Evolutionary conservation across 2,329 filamentous ascomycete genomes (phyloP).

Genomic region (Nemania abortiva): DNA sequence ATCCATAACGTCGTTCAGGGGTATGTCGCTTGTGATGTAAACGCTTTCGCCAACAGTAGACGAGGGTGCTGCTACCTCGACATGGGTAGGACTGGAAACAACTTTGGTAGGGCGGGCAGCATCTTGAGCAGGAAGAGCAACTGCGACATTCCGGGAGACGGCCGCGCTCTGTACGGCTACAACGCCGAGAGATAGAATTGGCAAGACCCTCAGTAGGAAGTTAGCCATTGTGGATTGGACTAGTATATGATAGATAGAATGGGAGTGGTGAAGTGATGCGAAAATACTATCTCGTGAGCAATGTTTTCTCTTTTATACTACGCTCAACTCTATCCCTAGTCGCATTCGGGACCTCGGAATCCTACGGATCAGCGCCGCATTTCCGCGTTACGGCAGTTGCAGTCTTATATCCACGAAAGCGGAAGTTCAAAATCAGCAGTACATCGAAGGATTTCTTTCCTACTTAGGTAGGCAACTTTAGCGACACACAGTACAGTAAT

Average conservation of each 20-base stretch:
- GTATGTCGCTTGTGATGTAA: constrained; percentile 2
- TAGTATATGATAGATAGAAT: not conserved
- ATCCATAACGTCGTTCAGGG: constrained; percentile 3
- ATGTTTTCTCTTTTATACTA: not conserved
- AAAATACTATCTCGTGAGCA: not conserved
- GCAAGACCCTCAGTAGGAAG: not conserved
- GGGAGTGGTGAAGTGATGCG: not conserved
- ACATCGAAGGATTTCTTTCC: not conserved
- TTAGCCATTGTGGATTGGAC: not conserved
- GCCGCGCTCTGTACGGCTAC: constrained; percentile 1
- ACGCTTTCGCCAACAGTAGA: not conserved
- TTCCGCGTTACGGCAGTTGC: constrained; percentile 1
- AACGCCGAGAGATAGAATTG: not conserved
- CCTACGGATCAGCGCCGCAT: not conserved
- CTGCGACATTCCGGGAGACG: not conserved
- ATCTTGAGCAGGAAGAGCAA: not conserved
- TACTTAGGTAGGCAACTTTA: constrained; percentile 4
- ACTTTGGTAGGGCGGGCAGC: not conserved
- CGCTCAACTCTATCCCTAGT: not conserved
- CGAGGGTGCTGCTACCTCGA: not conserved
- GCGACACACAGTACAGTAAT: not conserved
- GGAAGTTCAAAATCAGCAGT: not conserved
- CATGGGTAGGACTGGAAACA: not conserved
- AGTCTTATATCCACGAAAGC: not conserved
- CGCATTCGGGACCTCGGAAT: not conserved